phyloP scores from a whole-genome alignment of 192 early-diverging fungal genomes.

The Coemansia sp. region DNA sequence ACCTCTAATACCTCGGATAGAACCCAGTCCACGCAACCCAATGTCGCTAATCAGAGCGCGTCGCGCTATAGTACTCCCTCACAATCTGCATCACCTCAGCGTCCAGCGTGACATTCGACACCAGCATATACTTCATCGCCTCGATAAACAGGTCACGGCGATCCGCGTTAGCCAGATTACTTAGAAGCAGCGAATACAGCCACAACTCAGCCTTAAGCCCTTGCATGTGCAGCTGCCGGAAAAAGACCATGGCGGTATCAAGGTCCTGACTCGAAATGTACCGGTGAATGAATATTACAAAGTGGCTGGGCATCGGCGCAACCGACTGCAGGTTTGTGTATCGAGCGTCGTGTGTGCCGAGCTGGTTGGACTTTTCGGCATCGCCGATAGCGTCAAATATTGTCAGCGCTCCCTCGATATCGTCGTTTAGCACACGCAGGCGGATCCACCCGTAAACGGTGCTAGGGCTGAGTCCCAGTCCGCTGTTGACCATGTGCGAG shows the following conservation, averaged over 20 bases:
- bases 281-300: conserved; percentile 21
- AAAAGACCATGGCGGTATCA: conserved; percentile 7
- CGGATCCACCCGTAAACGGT: conserved; percentile 26
- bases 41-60: neutral
- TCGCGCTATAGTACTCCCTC: neutral
- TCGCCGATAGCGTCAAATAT: conserved; percentile 25
- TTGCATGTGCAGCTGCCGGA: conserved; percentile 25
- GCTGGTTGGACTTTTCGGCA: conserved; percentile 5
- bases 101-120: conserved; percentile 1
- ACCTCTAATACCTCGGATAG: too few species aligned
- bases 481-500: conserved; percentile 4
- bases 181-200: conserved; percentile 21
- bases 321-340: conserved; percentile 18
- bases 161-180: conserved; percentile 1
- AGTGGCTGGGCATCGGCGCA: conserved; percentile 8
- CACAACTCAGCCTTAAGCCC: conserved; percentile 5
- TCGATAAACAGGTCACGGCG: conserved; percentile 15
- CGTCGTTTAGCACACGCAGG: conserved; percentile 12
- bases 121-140: conserved; percentile 25
- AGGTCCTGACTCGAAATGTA: conserved; percentile 2
- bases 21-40: neutral
- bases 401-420: conserved; percentile 17
- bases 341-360: conserved; percentile 2
- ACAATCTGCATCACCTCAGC: conserved; percentile 13
- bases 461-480: conserved; percentile 12